Conservation (phyloP, 1,284 basidiomycete species). For the Ganoderma resinaceum region DNA sequence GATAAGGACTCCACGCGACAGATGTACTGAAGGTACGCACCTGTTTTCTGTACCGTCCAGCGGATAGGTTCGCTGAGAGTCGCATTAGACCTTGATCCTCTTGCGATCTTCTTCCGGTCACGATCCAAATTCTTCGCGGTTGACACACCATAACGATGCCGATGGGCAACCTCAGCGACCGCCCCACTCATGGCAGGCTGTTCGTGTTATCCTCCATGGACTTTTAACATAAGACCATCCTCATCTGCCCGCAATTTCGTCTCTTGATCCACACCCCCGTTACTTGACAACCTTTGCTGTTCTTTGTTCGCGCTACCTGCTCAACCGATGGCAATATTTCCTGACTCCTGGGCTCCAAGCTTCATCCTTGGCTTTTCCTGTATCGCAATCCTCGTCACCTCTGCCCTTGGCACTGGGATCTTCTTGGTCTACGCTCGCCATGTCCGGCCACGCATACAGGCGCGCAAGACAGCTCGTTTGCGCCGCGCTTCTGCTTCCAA, state of each 20-base stretch:
- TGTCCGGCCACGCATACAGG: not conserved
- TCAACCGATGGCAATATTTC: not conserved
- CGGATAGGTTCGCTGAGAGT: not conserved
- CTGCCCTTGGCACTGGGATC: not conserved
- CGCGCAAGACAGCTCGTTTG: not conserved
- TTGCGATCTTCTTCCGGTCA: not conserved
- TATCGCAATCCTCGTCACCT: not conserved
- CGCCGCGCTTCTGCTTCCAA: too few relatives aligned
- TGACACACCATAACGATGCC: conserved; percentile 1
- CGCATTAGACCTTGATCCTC: not conserved
- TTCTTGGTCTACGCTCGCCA: not conserved
- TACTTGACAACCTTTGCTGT: not conserved
- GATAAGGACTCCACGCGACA: too few relatives aligned
- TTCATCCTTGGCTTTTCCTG: not conserved
- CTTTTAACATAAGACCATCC: not conserved
- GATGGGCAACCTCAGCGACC: too few relatives aligned
- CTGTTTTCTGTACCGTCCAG: not conserved
- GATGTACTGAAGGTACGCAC: not conserved
- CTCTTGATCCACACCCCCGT: not conserved
- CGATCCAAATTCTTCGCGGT: conserved; percentile 1
- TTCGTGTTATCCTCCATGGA: not conserved
- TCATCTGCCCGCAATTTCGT: not conserved
- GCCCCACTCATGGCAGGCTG: not conserved
- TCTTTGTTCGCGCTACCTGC: not conserved
- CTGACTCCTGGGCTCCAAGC: not conserved